Conservation (phyloP, 129 eudicot genomes). For the Ambrosia artemisiifolia region DNA sequence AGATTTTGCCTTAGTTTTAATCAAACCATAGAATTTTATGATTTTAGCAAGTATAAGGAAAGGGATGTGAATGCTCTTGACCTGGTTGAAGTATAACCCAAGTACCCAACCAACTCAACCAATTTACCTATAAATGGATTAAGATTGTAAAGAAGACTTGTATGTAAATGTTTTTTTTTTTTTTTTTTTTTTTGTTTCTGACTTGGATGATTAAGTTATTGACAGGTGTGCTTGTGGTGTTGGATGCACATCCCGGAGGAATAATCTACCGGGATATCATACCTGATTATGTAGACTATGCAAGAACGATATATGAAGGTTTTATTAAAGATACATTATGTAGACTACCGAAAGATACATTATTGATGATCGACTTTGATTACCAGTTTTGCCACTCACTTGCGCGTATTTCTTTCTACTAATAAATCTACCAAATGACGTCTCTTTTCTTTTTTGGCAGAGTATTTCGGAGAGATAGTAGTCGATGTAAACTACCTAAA, state of each 20-base stretch:
- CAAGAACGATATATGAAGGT: constrained; percentile 95
- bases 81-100: too few relatives aligned
- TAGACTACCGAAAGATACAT: background rate
- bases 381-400: background rate
- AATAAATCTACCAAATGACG: background rate
- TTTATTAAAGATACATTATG: constrained; percentile 4
- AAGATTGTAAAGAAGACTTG: constrained; percentile 1
- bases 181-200: background rate
- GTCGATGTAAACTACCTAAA: constrained; percentile 88
- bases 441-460: constrained; percentile 34
- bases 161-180: background rate
- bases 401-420: background rate
- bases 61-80: background rate
- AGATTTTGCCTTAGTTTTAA: too few relatives aligned
- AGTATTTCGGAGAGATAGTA: constrained; percentile 77
- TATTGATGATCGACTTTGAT: constrained; percentile 10
- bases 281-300: constrained; percentile 66
- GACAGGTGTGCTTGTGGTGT: constrained; percentile 79
- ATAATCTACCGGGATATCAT: constrained; percentile 81
- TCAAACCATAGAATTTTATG: too few relatives aligned
- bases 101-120: too few relatives aligned
- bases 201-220: constrained; percentile 22
- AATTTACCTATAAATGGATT: too few relatives aligned
- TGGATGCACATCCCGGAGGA: constrained; percentile 88
- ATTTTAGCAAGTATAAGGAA: background rate